Evolutionary conservation across 768 basidiomycete genomes (phyloP), one percentile per base, ranked within the genome.

Genomic region (Amanita rubescens): DNA sequence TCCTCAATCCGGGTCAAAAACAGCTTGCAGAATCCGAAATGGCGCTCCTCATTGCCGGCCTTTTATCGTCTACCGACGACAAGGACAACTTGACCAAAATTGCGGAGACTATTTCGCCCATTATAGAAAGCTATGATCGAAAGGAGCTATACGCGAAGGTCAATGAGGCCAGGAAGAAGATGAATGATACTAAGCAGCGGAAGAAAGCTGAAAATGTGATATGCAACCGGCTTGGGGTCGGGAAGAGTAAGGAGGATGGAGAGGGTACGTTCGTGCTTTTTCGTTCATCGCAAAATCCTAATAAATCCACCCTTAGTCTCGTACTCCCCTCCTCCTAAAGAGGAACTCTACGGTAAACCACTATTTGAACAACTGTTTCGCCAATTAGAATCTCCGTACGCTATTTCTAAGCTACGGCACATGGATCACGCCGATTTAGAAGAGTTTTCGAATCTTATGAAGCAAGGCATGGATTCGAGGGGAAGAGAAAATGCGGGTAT

Each of bases 21-120:
- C n/a, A 4, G 12, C 15, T 35, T 8, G 33, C 22, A 46, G 20
- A 45, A 12, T 32, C 45, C n/a, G 43, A 53, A 2, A 24, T 53
- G 44, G 52, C 52, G 8, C 14, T 53, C n/a, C 15, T 53, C 42
- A 46, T 53, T 4, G 52, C 52, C 35, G 52, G n/a, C 14, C 43
- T 53, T 11, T 35, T 53, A 32, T 46, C 41, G 2, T 45, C 52
- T 1, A 42, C 52, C 10, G 33, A 35, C 15, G 46, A 38, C 20
- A 11, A 15, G n/a, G 15, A 12, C 15, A 45, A 46, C n/a, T 20
- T 53, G 10, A 4, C 52, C 17, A 41, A 20, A 10, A n/a, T 53
- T 11, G 43, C 45, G 19, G 15, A 34, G 15, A 12, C 15, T 10
- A 14, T 53, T 2, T 20, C 44, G 0, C 12, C 3, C n/a, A 33